phyloP scores from a whole-genome alignment of 1,284 basidiomycete species.

The Leccinum fallax region DNA sequence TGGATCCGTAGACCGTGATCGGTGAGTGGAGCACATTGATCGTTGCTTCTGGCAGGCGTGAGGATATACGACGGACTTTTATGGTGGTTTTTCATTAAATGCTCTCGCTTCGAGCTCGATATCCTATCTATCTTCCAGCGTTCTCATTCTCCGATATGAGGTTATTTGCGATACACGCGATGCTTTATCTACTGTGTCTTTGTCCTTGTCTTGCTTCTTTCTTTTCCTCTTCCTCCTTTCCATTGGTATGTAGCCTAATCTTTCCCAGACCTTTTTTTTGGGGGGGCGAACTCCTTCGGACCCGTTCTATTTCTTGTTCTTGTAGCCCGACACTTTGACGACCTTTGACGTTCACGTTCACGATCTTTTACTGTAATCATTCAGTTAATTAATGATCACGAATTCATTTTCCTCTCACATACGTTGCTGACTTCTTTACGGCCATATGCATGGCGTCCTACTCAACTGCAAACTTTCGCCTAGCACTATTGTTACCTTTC shows the following conservation, averaged over 20 bases:
- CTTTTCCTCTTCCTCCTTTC: not conserved
- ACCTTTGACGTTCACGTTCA: not conserved
- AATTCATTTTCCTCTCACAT: not conserved
- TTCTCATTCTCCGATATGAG: not conserved
- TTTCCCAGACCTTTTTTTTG: not conserved
- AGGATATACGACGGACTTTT: not conserved
- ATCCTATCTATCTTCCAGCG: not conserved
- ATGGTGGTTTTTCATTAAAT: not conserved
- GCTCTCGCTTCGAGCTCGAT: constrained; percentile 1
- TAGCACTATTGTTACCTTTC: not conserved
- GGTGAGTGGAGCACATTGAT: constrained; percentile 6
- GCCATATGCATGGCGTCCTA: not conserved
- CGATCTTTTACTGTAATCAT: not conserved
- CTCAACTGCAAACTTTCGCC: not conserved
- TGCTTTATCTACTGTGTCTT: not conserved
- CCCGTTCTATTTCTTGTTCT: not conserved
- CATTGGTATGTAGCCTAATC: not conserved
- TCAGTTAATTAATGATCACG: not conserved
- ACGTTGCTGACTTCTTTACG: not conserved
- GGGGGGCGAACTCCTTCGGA: not conserved
- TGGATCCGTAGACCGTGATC: constrained; percentile 28
- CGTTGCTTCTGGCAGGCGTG: not conserved
- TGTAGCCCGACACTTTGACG: not conserved
- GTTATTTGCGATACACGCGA: not conserved
- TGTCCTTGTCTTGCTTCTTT: not conserved